phyloP scores from a whole-genome alignment of 306 rosid genomes.

The Macrotyloma uniflorum region DNA sequence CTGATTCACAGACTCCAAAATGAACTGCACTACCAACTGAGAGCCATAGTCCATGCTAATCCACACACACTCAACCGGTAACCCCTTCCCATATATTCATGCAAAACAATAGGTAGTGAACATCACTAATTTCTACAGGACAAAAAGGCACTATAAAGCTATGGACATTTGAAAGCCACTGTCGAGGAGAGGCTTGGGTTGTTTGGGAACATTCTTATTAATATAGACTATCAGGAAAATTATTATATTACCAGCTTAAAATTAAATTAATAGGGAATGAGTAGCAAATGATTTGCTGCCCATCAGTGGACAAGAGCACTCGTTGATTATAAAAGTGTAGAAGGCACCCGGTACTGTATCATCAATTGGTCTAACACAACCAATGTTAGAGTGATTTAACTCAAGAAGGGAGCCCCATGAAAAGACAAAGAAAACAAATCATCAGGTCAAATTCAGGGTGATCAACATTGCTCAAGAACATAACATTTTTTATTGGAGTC shows the following conservation, averaged over 20 bases:
- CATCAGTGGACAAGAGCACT: background rate
- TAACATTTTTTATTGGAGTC: background rate
- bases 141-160: background rate
- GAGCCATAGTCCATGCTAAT: background rate
- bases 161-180: background rate
- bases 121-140: background rate
- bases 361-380: background rate
- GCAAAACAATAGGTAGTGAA: background rate
- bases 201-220: background rate
- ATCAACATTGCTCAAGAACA: constrained; percentile 16
- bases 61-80: background rate
- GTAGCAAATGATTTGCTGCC: background rate
- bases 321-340: background rate
- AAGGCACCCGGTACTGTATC: background rate
- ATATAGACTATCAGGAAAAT: background rate
- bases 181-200: background rate
- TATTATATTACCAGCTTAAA: background rate
- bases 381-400: constrained; percentile 8
- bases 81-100: background rate
- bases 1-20: background rate
- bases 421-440: constrained; percentile 30
- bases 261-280: background rate
- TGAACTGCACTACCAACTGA: background rate
- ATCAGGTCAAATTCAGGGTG: background rate
- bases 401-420: background rate